Percentiles rank a stretch among this genome's conserved stretches.
Conservation (phyloP, 2,329 filamentous ascomycete species). For the Triangularia setosa region DNA sequence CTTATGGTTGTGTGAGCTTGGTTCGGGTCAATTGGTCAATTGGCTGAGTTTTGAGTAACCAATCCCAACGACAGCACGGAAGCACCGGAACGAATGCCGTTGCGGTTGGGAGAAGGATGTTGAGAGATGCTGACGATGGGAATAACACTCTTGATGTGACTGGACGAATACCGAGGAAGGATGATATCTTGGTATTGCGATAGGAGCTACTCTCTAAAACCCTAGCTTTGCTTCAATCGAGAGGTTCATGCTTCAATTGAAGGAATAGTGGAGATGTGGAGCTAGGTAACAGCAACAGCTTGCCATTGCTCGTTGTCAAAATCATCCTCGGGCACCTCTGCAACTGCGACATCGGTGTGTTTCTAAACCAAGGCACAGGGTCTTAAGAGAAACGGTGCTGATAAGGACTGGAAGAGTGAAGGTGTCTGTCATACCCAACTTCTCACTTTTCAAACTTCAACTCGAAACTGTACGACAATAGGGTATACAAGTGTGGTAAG, state of each 20-base stretch:
- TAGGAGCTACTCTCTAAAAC: neutral
- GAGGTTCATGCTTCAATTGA: conserved; percentile 3
- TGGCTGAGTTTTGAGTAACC: conserved; percentile 1
- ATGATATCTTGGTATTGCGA: conserved; percentile 1
- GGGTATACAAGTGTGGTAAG: neutral
- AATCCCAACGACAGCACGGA: conserved; percentile 3
- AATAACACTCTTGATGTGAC: neutral
- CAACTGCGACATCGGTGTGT: neutral
- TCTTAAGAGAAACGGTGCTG: neutral
- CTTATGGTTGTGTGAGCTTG: neutral
- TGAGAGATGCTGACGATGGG: neutral
- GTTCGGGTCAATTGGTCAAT: neutral
- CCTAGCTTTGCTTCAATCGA: neutral
- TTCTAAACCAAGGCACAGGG: neutral
- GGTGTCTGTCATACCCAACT: neutral
- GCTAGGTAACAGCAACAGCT: neutral
- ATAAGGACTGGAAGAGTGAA: neutral
- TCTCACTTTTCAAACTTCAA: neutral
- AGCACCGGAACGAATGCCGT: neutral
- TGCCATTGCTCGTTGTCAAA: neutral
- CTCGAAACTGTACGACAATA: neutral
- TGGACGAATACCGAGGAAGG: neutral
- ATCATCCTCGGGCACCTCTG: neutral
- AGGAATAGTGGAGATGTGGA: conserved; percentile 5
- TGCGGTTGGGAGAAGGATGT: neutral